Evolutionary conservation across 371 early-diverging fungal species (phyloP).

Genomic region (Mortierella sp.): DNA sequence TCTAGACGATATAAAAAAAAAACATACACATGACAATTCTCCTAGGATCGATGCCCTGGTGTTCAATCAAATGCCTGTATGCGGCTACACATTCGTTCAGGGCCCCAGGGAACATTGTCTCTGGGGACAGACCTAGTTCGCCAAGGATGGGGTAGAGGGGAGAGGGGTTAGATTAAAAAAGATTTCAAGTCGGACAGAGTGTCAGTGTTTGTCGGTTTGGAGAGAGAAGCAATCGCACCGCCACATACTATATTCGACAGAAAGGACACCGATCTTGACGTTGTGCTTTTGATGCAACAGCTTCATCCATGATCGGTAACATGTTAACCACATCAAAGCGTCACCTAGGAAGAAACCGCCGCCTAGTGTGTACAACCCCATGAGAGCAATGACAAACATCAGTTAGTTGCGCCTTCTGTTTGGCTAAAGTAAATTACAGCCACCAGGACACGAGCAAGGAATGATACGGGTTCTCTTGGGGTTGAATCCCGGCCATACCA

Average conservation of each 20-base stretch:
- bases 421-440: too few species aligned
- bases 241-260: constrained; percentile 62
- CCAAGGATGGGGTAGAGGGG: neutral
- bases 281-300: constrained; percentile 58
- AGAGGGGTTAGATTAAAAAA: neutral
- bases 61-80: constrained; percentile 56
- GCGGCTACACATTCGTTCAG: constrained; percentile 58
- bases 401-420: too few species aligned
- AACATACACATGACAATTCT: constrained; percentile 48
- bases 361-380: constrained; percentile 15
- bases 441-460: too few species aligned
- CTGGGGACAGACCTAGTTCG: constrained; percentile 41
- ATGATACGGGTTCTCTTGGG: too few species aligned
- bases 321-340: constrained; percentile 42
- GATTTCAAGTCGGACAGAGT: too few species aligned
- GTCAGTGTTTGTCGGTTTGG: too few species aligned
- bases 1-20: neutral
- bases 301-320: constrained; percentile 57
- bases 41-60: constrained; percentile 31
- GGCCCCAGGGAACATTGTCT: constrained; percentile 59
- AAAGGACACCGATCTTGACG: constrained; percentile 62
- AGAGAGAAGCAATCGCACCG: neutral
- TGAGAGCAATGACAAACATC: too few species aligned
- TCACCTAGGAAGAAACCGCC: constrained; percentile 51
- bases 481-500: constrained; percentile 17